A percentile compares a stretch with the other conserved stretches of the same genome.
Evolutionary conservation across 805 yeast genomes (phyloP).

Genomic region (Blastobotrys parvus): DNA sequence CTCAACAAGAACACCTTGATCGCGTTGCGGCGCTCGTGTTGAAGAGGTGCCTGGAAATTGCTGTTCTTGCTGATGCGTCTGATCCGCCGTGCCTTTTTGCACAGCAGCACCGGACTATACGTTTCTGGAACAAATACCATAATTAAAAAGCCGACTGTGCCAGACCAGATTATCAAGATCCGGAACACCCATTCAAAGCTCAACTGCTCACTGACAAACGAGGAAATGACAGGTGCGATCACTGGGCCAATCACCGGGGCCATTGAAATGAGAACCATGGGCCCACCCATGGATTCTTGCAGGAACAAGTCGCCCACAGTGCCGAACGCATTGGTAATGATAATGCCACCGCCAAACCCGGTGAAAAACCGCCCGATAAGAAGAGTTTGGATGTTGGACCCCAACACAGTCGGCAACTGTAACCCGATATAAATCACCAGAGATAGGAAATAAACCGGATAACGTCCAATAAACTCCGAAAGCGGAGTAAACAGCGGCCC

Average conservation of each 20-base stretch:
- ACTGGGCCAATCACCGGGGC: conserved; percentile 78
- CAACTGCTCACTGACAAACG: conserved; percentile 49
- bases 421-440: conserved; percentile 38
- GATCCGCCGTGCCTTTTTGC: conserved; percentile 52
- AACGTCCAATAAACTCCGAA: conserved; percentile 63
- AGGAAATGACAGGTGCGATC: conserved; percentile 56
- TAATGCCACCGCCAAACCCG: conserved; percentile 70
- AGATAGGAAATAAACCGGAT: conserved; percentile 50
- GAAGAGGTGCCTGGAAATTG: conserved; percentile 36
- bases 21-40: conserved; percentile 16
- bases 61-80: conserved; percentile 37
- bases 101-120: conserved; percentile 71
- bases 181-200: conserved; percentile 68
- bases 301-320: conserved; percentile 72
- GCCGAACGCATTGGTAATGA: conserved; percentile 73
- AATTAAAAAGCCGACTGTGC: conserved; percentile 41
- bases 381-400: conserved; percentile 28
- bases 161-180: conserved; percentile 53
- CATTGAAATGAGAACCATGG: conserved; percentile 71
- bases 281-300: conserved; percentile 54
- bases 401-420: conserved; percentile 44
- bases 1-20: conserved; percentile 6
- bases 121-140: conserved; percentile 55
- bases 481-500: conserved; percentile 64
- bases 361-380: conserved; percentile 65